phyloP scores from a whole-genome alignment of 768 basidiomycete species.

The Termitomyces sp. region DNA sequence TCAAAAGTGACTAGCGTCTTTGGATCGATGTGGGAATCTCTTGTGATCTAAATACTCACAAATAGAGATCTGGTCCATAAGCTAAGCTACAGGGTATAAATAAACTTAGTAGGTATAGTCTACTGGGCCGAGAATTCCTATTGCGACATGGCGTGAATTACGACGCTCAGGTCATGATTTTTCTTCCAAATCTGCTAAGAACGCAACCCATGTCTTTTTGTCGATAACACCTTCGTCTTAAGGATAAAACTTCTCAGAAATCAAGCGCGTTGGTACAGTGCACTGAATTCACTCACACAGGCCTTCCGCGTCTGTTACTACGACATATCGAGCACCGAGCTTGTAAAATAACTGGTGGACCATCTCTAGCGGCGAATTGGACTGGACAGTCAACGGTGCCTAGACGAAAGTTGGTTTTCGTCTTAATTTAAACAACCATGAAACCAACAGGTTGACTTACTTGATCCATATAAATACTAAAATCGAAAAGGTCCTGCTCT shows the following conservation, averaged over 20 bases:
- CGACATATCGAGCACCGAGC: slow-evolving; percentile 85
- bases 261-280: neutral
- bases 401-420: slow-evolving; percentile 19
- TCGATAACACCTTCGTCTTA: slow-evolving; percentile 87
- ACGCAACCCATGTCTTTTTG: slow-evolving; percentile 92
- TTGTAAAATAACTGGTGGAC: slow-evolving; percentile 94
- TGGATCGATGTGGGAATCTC: slow-evolving; percentile 10
- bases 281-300: slow-evolving; percentile 47
- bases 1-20: slow-evolving; percentile 7
- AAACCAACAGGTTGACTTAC: slow-evolving; percentile 28
- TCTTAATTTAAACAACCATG: neutral
- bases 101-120: neutral
- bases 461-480: slow-evolving; percentile 88
- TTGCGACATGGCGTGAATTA: neutral
- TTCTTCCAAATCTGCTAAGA: slow-evolving; percentile 71
- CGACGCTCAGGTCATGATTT: slow-evolving; percentile 23
- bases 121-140: neutral
- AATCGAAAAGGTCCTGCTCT: slow-evolving; percentile 60
- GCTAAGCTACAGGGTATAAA: neutral
- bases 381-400: slow-evolving; percentile 84
- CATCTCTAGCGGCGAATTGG: slow-evolving; percentile 84
- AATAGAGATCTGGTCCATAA: slow-evolving; percentile 1
- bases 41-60: slow-evolving; percentile 15
- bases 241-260: neutral
- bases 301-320: slow-evolving; percentile 79